A percentile compares a stretch with the other conserved stretches of the same genome.
Evolutionary conservation across 805 yeast genomes (phyloP).

Genomic region (Candida cerambycidarum): DNA sequence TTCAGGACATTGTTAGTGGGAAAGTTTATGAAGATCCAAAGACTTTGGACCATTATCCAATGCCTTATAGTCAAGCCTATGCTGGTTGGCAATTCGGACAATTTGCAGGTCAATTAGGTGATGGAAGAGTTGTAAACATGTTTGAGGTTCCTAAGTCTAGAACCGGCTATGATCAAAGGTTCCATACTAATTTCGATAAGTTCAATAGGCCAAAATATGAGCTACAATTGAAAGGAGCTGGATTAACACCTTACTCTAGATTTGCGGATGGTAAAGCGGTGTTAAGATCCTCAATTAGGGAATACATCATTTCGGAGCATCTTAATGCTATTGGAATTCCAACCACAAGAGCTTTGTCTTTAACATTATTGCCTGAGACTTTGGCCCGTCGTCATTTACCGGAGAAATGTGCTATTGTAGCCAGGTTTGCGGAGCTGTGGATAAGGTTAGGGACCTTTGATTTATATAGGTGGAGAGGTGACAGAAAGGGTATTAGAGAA

Average conservation of each 20-base stretch:
- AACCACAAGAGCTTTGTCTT: slow-evolving; percentile 76
- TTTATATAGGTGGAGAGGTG: slow-evolving; percentile 70
- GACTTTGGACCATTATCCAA: slow-evolving; percentile 33
- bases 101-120: slow-evolving; percentile 97
- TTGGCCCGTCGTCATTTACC: slow-evolving; percentile 68
- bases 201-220: slow-evolving; percentile 46
- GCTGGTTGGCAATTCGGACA: slow-evolving; percentile 97
- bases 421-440: slow-evolving; percentile 86
- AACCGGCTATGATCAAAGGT: not conserved
- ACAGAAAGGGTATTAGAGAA: slow-evolving; percentile 57
- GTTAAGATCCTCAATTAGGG: slow-evolving; percentile 81
- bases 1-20: slow-evolving; percentile 63
- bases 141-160: slow-evolving; percentile 59
- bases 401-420: slow-evolving; percentile 82
- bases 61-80: slow-evolving; percentile 87
- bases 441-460: slow-evolving; percentile 87
- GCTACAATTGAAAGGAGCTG: slow-evolving; percentile 88
- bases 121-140: slow-evolving; percentile 84
- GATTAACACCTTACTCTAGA: slow-evolving; percentile 86
- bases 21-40: slow-evolving; percentile 37
- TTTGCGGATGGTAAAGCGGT: slow-evolving; percentile 98
- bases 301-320: slow-evolving; percentile 81
- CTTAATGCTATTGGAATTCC: slow-evolving; percentile 82
- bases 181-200: not conserved
- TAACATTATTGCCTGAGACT: slow-evolving; percentile 72